Evolutionary conservation across 768 basidiomycete species (phyloP), one percentile per base, ranked within the genome.

Genomic region (Lactarius sp.): DNA sequence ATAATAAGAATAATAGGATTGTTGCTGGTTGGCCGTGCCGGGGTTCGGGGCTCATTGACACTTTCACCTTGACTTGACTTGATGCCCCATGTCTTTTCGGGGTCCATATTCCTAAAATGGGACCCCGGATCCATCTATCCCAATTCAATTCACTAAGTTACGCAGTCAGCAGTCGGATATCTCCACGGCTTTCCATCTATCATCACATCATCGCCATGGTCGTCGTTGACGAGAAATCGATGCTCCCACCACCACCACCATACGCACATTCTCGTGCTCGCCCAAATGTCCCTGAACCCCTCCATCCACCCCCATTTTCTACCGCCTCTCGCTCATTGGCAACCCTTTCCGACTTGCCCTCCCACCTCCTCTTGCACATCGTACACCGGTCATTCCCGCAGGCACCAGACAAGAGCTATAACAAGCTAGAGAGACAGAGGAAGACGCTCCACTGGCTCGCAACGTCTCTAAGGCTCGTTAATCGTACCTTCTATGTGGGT

Each of bases 361-460:
- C 85, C 0, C 83, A 90, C 65, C 71, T 92, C 27, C 78, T 92
- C 4, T 81, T 92, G 53, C 81, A 86, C 55, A 81, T 91, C 56
- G 81, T 93, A 4, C 83, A 88, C 71, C 73, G 77, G 67, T 81
- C 83, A 2, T 89, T 92, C 69, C 84, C 86, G 1, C 77, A 77
- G 56, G 71, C 73, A 12, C 62, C 74, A n/a, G 76, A 79, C 68
- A 71, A 79, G 54, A 76, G 77, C 18, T 70, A 74, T 46, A 71
- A 74, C 34, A 76, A 73, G 51, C 65, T 79, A 2, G 81, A 83
- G 69, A 76, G 78, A 16, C 87, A 87, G 71, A 77, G 89, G 44
- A 83, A 82, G 76, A 85, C 81, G 0, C 78, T 91, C 10, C 84
- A 87, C 58, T 93, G 91, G 91, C 73, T 93, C 8, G 77, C 80